Base-by-base conservation (phyloP, 2,329 filamentous ascomycete genomes). In the Alternaria metachromatica region DNA sequence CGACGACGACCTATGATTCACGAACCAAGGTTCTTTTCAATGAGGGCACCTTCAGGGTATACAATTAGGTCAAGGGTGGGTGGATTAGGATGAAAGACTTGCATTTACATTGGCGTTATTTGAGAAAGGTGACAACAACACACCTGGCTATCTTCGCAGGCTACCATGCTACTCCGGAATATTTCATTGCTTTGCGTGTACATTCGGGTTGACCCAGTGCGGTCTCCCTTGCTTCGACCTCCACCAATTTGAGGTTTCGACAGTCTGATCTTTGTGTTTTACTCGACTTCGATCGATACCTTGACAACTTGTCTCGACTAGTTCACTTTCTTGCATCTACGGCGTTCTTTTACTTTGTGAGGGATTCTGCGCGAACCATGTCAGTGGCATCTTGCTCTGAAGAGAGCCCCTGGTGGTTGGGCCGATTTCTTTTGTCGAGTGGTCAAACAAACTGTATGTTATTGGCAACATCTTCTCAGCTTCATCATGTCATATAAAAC, bases 1-100 rank as follows among this genome's bases (percentile, higher is more conserved):
- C 79, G 89, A 80, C 64, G 78, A 81, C 63, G 65, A 68, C 57
- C 66, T 79, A 75, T 78, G 76, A 78, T 69, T 69, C 55, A 75
- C 65, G 69, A 73, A 54, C 51, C 57, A 55, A 51, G 60, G 61
- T 37, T 48, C 45, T 28, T 23, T 49, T 23, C 3, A 5, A 30
- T 37, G 28, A 20, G 18, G 33, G 28, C 23, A 37, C 28, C 13
- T 41, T 51, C 0, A 13, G 49, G 49, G 49, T 53, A 53, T 53
- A 37, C n/a, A 21, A 41, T 37, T 21, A 37, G 28, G 49, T 53
- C 28, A 53, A 37, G 61, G 61, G 37, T 21, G 57, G 61, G 51
- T 45, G 46, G 61, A 60, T 37, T 48, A 63, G 61, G 57, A 51
- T 60, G 61, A 56, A 58, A 60, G 57, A 63, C 55, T 56, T 63